Base-by-base conservation (phyloP, 164 flowering plant species). In the Chimonanthus salicifolius region DNA sequence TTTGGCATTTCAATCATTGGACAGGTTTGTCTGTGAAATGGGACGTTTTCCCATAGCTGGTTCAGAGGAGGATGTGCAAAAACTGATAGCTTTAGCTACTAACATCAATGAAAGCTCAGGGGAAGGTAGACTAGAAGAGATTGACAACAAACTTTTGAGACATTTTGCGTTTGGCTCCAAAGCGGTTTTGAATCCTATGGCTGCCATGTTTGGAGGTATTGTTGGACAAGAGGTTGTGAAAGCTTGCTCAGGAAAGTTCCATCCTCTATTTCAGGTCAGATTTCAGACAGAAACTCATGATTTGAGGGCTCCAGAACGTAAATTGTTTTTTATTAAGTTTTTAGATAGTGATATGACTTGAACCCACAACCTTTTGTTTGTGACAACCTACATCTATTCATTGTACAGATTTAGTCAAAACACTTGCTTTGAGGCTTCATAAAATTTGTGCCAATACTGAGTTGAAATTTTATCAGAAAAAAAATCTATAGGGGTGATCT, bases 211-310 rank as follows among this genome's bases (percentile, higher is more conserved):
- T 82, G 98, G 97, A 75, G 94, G 98, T 70, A 84, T 93, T 75
- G 97, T 92, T 49, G 98, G 95, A n/a, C 97, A 92, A 73, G 97
- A 92, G 80, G 90, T 89, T 75, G 89, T 92, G 62, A 92, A 92
- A 82, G 98, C 98, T 16, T 93, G 98, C 85, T 91, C 98, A 76
- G 96, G 96, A 68, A 93, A 93, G 81, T 92, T 92, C 71, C 98
- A 91, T 81, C 98, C 98, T 18, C 91, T 92, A 67, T 88, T 81
- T 68, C 94, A 93, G 94, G 98, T 90, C 67, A 77, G 33, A 74
- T 7, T 71, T 8, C 68, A 18, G 16, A 54, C 60, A 54, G 16
- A 51, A 54, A 54, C 60, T 54, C 4, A 5, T 15, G 60, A 54
- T 54, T 54, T 54, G 60, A 33, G 33, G 33, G 33, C 33, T 33